A percentile compares a stretch with the other conserved stretches of the same genome.
Conservation (phyloP, 2,329 filamentous ascomycete genomes). For the Sclerotinia minor region DNA sequence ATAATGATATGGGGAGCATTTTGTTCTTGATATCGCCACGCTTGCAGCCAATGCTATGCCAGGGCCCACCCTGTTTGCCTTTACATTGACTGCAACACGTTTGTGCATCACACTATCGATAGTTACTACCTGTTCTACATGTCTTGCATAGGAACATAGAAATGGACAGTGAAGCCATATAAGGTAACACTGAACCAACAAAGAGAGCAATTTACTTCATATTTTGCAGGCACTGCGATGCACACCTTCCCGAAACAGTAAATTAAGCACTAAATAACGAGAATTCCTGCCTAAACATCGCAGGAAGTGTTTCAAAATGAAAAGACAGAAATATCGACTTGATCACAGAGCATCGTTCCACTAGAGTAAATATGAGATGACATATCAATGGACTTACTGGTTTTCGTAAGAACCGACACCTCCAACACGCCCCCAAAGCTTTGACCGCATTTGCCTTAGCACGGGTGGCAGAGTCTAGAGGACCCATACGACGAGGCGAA, state of each 20-base stretch:
- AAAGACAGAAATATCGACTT: background rate
- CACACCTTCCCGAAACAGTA: background rate
- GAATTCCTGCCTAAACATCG: accelerated
- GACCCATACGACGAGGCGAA: constrained; percentile 19
- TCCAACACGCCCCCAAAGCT: constrained; percentile 30
- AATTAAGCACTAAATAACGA: background rate
- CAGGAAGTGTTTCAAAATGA: too few relatives aligned
- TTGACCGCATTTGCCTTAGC: constrained; percentile 28
- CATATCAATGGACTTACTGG: constrained; percentile 17
- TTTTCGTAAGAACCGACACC: constrained; percentile 29
- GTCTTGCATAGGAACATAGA: background rate
- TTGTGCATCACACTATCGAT: constrained; percentile 20
- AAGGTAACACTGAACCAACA: background rate
- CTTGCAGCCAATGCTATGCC: constrained; percentile 27
- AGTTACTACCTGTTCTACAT: background rate
- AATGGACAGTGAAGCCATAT: background rate
- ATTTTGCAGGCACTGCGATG: background rate
- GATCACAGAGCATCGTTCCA: background rate
- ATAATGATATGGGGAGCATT: constrained; percentile 26
- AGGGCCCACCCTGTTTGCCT: constrained; percentile 20
- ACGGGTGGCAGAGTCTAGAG: constrained; percentile 21
- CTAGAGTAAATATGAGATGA: too few relatives aligned
- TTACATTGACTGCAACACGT: constrained; percentile 24
- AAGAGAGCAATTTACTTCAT: background rate
- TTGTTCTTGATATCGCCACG: constrained; percentile 25